phyloP scores from a whole-genome alignment of 75 land plant species.

The Chamaecyparis obtusa region DNA sequence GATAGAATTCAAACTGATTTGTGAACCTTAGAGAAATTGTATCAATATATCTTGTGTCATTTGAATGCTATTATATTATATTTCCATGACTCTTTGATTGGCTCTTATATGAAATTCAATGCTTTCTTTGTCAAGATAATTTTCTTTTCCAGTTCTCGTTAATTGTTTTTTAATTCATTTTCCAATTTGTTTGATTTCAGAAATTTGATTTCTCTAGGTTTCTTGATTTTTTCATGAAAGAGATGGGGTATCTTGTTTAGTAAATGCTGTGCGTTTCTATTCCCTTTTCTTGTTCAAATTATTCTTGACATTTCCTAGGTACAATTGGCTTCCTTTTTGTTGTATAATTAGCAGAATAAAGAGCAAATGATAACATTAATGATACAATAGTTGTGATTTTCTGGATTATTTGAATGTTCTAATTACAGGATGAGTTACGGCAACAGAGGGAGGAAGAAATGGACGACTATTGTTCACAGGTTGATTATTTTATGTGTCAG shows the following conservation, averaged over 20 bases:
- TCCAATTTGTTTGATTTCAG: not conserved
- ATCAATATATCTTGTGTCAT: no score
- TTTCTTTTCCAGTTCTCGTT: not conserved
- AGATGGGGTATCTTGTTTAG: not conserved
- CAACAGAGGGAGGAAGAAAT: slow-evolving; percentile 90
- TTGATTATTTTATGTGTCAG: slow-evolving; percentile 21
- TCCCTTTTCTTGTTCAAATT: not conserved
- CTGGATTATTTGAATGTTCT: not conserved
- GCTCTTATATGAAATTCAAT: not conserved
- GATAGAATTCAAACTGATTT: no score
- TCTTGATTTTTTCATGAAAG: not conserved
- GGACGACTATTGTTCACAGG: slow-evolving; percentile 99
- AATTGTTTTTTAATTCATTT: not conserved
- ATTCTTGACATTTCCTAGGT: not conserved
- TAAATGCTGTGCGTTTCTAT: not conserved
- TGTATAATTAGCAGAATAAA: not conserved
- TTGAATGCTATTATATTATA: no score
- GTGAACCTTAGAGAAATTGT: no score
- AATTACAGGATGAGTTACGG: slow-evolving; percentile 81
- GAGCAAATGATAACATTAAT: not conserved
- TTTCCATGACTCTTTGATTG: no score
- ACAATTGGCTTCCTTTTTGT: not conserved
- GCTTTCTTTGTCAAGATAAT: not conserved
- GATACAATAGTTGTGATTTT: not conserved
- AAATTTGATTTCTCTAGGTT: not conserved